Conservation (phyloP, 352 stramenopile genomes). For the Phytophthora colocasiae region DNA sequence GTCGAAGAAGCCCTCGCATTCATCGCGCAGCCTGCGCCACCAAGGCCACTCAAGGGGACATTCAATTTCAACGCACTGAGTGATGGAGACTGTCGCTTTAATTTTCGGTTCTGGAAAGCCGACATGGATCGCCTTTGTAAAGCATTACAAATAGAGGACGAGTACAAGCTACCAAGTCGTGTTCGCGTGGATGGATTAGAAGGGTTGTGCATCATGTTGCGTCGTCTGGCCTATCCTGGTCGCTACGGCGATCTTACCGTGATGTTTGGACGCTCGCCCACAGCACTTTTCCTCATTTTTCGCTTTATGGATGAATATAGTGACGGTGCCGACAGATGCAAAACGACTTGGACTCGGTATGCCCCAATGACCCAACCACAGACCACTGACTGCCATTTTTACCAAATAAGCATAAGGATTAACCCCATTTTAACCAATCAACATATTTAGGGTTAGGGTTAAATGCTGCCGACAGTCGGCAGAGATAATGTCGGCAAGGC, state of each 20-base stretch:
- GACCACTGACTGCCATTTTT: no score
- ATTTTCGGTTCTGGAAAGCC: background rate
- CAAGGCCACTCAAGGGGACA: background rate
- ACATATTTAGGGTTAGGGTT: no score
- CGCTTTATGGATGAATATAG: background rate
- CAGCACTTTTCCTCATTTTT: background rate
- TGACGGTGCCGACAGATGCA: no score
- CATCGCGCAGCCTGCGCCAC: no score
- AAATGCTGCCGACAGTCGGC: no score
- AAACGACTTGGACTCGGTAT: no score
- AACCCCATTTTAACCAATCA: no score
- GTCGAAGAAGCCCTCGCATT: no score
- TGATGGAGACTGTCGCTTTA: background rate
- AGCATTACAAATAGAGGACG: background rate
- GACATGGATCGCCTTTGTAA: background rate
- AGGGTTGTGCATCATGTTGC: background rate
- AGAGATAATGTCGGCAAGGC: no score
- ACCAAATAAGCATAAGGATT: no score
- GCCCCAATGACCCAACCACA: no score
- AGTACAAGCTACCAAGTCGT: background rate
- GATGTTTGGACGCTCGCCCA: background rate
- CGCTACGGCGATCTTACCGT: background rate
- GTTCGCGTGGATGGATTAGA: background rate
- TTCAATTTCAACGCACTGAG: background rate
- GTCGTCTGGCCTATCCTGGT: background rate